These are phyloP conservation scores for Lentinula sp. DNA, from an alignment of 768 basidiomycete species.

Conservation along the genomic window DNA sequence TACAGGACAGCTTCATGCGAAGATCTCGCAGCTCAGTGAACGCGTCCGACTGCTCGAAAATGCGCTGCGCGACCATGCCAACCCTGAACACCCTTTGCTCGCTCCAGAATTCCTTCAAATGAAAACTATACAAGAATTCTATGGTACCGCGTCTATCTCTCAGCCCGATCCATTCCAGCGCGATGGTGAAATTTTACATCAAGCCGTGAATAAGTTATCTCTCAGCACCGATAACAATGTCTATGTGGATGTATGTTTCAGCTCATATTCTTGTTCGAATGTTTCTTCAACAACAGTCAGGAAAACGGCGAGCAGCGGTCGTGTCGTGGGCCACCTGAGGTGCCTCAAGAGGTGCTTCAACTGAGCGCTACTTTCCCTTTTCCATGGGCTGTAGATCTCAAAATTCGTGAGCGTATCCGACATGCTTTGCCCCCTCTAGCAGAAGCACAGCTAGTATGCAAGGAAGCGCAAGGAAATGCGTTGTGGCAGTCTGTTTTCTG, in stretches of 20 bases:
- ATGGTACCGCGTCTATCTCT: slow-evolving; percentile 26
- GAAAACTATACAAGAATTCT: slow-evolving; percentile 64
- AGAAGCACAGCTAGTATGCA: slow-evolving; percentile 55
- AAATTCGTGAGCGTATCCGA: slow-evolving; percentile 57
- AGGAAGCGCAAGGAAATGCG: slow-evolving; percentile 60
- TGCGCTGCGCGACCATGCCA: slow-evolving; percentile 41
- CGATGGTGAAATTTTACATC: neutral
- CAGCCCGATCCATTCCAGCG: slow-evolving; percentile 17
- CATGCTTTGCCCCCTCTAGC: slow-evolving; percentile 53
- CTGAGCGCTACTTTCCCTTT: slow-evolving; percentile 67
- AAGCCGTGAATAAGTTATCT: neutral
- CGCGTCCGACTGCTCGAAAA: slow-evolving; percentile 63
- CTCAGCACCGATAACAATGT: neutral
- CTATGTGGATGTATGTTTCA: neutral
- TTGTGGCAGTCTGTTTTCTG: slow-evolving; percentile 61
- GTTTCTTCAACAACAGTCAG: neutral
- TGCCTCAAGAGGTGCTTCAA: slow-evolving; percentile 43
- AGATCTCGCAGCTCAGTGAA: slow-evolving; percentile 54
- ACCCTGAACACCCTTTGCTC: slow-evolving; percentile 48
- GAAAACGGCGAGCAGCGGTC: neutral
- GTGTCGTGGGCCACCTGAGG: slow-evolving; percentile 24
- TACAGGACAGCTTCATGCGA: slow-evolving; percentile 60
- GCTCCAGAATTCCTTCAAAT: slow-evolving; percentile 52
- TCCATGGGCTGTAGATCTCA: slow-evolving; percentile 59
- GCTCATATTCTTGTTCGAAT: neutral